Percentiles rank a stretch among this genome's conserved stretches.
Conservation (phyloP, 192 early-diverging fungal species). For the Entomortierella parvispora region DNA sequence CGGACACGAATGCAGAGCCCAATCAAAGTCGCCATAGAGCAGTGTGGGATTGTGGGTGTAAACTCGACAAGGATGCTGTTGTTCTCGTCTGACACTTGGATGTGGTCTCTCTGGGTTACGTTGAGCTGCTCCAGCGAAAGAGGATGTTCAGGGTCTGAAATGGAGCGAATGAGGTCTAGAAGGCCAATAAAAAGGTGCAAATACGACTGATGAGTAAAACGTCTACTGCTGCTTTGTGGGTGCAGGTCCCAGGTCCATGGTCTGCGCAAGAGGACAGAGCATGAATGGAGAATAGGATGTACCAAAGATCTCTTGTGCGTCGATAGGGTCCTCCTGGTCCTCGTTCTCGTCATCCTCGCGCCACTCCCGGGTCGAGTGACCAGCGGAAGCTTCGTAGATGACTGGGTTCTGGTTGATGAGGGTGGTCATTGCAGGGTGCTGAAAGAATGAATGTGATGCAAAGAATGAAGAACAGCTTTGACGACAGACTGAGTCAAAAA, state of each 20-base stretch:
- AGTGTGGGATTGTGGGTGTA: constrained; percentile 98
- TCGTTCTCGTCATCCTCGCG: constrained; percentile 79
- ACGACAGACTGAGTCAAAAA: too few relatives aligned
- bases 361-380: constrained; percentile 49
- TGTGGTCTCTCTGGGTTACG: constrained; percentile 89
- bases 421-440: constrained; percentile 24
- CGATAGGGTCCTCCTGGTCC: constrained; percentile 75
- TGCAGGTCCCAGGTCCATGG: too few relatives aligned
- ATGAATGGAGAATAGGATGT: too few relatives aligned
- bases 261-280: too few relatives aligned
- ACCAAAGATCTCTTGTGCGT: constrained; percentile 92
- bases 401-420: constrained; percentile 51
- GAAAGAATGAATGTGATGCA: background rate
- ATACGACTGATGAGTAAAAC: background rate
- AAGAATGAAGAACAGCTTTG: too few relatives aligned
- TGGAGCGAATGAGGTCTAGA: constrained; percentile 90
- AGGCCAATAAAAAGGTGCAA: background rate
- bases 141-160: constrained; percentile 98
- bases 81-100: constrained; percentile 77
- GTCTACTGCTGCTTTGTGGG: background rate
- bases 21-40: constrained; percentile 99
- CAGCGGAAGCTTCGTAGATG: constrained; percentile 50
- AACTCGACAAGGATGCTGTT: constrained; percentile 85
- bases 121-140: constrained; percentile 97
- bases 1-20: constrained; percentile 96